phyloP scores from a whole-genome alignment of 2,329 filamentous ascomycete species.

The Drechslerella stenobrocha region DNA sequence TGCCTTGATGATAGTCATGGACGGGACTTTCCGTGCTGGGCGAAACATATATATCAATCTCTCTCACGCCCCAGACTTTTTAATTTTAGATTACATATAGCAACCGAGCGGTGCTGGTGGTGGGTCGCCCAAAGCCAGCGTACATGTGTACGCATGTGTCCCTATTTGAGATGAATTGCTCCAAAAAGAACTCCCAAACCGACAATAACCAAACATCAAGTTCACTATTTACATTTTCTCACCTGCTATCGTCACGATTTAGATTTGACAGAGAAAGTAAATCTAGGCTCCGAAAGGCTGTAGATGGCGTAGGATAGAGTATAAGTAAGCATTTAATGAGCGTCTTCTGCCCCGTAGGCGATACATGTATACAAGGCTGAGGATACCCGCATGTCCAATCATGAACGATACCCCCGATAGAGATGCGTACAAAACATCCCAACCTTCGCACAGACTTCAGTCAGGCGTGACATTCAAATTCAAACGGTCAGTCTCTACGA shows the following conservation, averaged over 20 bases:
- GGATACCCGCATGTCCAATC: slow-evolving; percentile 7
- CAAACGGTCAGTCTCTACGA: slow-evolving; percentile 22
- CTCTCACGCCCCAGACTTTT: slow-evolving; percentile 12
- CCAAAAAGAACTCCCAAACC: slow-evolving; percentile 13
- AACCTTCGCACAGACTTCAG: slow-evolving; percentile 3
- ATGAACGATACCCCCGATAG: slow-evolving; percentile 8
- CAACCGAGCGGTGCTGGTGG: too few species aligned
- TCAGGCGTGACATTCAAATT: slow-evolving; percentile 11
- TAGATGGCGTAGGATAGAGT: slow-evolving; percentile 25
- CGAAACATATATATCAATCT: slow-evolving; percentile 40
- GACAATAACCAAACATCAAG: slow-evolving; percentile 7
- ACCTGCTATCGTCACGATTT: not conserved
- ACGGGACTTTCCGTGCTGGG: slow-evolving; percentile 9
- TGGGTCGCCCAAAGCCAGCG: too few species aligned
- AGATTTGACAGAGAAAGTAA: not conserved
- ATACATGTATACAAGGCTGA: slow-evolving; percentile 19
- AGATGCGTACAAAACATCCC: slow-evolving; percentile 10
- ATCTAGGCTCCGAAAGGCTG: slow-evolving; percentile 4
- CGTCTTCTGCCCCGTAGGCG: slow-evolving; percentile 32
- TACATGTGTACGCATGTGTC: slow-evolving; percentile 5
- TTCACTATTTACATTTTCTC: slow-evolving; percentile 4
- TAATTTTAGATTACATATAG: too few species aligned
- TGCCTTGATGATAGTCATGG: too few species aligned
- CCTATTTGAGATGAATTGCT: slow-evolving; percentile 44
- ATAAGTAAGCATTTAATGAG: slow-evolving; percentile 27